These are phyloP conservation scores for Marasmius sp. DNA, from an alignment of 1,284 basidiomycete species.

Conservation along the genomic window DNA sequence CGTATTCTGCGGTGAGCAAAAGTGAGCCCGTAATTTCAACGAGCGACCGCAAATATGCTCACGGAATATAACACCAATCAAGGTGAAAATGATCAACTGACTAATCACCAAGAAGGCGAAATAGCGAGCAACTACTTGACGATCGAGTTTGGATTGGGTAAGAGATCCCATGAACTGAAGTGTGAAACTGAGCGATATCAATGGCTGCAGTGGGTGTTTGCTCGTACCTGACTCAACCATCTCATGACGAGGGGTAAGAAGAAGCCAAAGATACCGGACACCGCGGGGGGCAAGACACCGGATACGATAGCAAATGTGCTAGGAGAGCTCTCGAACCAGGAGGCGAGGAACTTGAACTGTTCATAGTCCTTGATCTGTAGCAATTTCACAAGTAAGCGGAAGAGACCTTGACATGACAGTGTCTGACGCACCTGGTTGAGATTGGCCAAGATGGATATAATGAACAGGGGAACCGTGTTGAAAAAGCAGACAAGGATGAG, in stretches of 20 bases:
- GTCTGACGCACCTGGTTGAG: conserved; percentile 62
- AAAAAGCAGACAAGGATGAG: conserved; percentile 81
- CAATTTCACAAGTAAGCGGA: not conserved
- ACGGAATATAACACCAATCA: conserved; percentile 89
- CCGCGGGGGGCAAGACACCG: conserved; percentile 85
- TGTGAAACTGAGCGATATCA: not conserved
- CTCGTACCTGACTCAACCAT: conserved; percentile 52
- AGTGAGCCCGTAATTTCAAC: not conserved
- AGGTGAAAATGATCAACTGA: conserved; percentile 88
- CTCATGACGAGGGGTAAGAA: conserved; percentile 89
- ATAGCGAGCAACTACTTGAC: conserved; percentile 87
- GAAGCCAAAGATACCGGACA: conserved; percentile 89
- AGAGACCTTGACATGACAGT: not conserved
- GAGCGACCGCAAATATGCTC: conserved; percentile 23
- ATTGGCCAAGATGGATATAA: conserved; percentile 83
- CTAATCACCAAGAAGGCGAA: conserved; percentile 90
- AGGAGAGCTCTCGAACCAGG: conserved; percentile 64
- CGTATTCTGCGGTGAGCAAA: conserved; percentile 44
- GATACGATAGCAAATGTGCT: conserved; percentile 74
- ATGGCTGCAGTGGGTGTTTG: not conserved
- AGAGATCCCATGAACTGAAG: conserved; percentile 75
- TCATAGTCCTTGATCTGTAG: conserved; percentile 59
- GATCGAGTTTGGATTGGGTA: conserved; percentile 81
- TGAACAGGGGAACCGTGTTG: conserved; percentile 86
- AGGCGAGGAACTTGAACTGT: conserved; percentile 61